Base-by-base conservation (phyloP, 1,284 basidiomycete genomes). In the Cryptococcus wingfieldii region DNA sequence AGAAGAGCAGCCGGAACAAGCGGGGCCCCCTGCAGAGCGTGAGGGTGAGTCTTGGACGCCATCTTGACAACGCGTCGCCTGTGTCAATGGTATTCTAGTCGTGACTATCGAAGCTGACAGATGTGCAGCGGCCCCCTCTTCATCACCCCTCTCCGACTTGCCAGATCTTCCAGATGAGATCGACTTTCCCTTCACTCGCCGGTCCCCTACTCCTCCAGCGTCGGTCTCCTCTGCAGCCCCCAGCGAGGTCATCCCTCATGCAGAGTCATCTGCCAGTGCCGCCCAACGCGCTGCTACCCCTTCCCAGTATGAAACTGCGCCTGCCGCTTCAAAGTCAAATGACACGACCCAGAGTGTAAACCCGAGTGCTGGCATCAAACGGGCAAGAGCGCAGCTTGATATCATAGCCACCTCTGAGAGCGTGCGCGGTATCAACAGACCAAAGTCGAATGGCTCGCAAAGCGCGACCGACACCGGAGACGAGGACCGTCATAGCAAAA, bases 111-210 rank as follows among this genome's bases (percentile, higher is more conserved):
- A 34, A 34, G 31, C 31, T 34, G 31, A 34, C 31, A 34, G 6
- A 34, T 10, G 10, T 34, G 31, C 31, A 34, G 31, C 6, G 31
- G 7, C 7, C 5, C 1, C 31, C 31, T 10, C 50, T 7, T 56
- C 58, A 16, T 65, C 64, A 1, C 64, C 68, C 13, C 54, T 70
- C 0, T 66, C 65, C 6, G 64, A 66, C 50, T 55, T 67, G 9
- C 67, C 67, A 1, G 53, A 58, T 42, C 45, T 58, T 46, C 50
- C 59, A 43, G 58, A 53, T 27, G 50, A 46, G 1, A 47, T 59
- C 25, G n/a, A 53, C 16, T 34, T 55, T 9, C 54, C 57, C 1
- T 53, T 41, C 25, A 13, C 18, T 42, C 14, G 50, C 38, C 14
- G 31, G 27, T 8, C 34, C 38, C 18, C 34, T 18, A 10, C 28